Evolutionary conservation across 495 filamentous ascomycete species (phyloP).

Genomic region (Aspergillus indologenus): DNA sequence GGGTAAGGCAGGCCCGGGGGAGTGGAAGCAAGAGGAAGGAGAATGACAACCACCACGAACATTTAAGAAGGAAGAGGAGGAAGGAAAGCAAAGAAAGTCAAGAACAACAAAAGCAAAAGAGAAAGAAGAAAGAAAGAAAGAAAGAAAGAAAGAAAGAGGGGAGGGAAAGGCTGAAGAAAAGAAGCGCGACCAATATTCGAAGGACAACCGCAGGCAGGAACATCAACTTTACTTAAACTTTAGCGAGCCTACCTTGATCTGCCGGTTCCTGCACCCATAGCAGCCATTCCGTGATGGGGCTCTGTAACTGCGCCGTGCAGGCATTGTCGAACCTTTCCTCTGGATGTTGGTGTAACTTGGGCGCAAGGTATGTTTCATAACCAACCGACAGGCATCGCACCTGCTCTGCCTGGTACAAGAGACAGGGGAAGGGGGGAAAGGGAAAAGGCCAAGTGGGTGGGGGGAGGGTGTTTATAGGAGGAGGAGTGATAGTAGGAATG

Average conservation of each 20-base stretch:
- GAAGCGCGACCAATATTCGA: background rate
- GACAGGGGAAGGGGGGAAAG: background rate
- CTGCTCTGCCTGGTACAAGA: background rate
- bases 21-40: too few relatives aligned
- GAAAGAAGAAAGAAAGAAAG: background rate
- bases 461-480: background rate
- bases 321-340: slow-evolving; percentile 15
- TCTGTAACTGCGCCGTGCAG: slow-evolving; percentile 30
- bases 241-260: slow-evolving; percentile 38
- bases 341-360: background rate
- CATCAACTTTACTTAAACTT: slow-evolving; percentile 8
- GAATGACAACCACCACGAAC: too few relatives aligned
- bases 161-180: background rate
- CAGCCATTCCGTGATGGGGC: slow-evolving; percentile 43
- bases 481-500: background rate
- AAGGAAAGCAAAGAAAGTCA: too few relatives aligned
- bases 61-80: too few relatives aligned
- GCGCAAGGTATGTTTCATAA: background rate
- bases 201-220: background rate
- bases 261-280: slow-evolving; percentile 47
- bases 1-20: too few relatives aligned
- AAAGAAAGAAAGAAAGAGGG: background rate
- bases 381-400: background rate
- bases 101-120: background rate
- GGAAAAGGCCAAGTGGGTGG: background rate